A percentile compares a stretch with the other conserved stretches of the same genome.
These are phyloP conservation scores for Tylopilus sp. DNA, from an alignment of 768 basidiomycete genomes.

Conservation along the genomic window DNA sequence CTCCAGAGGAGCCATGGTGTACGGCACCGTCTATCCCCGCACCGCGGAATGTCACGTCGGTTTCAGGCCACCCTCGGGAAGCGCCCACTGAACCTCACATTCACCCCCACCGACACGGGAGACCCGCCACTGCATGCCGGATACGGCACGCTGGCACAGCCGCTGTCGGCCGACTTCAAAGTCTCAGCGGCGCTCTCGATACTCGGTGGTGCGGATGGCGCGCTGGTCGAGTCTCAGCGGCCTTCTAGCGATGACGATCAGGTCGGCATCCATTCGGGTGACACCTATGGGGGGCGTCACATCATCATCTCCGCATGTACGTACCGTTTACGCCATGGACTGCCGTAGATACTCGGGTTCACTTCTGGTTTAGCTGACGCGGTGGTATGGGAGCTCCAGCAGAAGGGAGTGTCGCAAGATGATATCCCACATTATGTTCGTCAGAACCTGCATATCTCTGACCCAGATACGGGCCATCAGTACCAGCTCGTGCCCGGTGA, in stretches of 20 bases:
- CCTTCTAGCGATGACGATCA: not conserved
- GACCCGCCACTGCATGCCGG: not conserved
- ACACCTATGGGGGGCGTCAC: not conserved
- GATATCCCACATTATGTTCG: conserved; percentile 6
- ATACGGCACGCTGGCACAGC: not conserved
- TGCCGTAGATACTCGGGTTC: not conserved
- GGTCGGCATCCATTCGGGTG: not conserved
- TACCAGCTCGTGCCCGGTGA: conserved; percentile 3
- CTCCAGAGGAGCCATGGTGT: not conserved
- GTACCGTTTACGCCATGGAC: not conserved
- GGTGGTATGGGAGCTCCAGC: not conserved
- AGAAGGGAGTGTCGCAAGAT: conserved; percentile 1
- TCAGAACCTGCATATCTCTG: conserved; percentile 2
- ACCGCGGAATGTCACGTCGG: conserved; percentile 4
- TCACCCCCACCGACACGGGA: not conserved
- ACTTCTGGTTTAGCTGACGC: not conserved
- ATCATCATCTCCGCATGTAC: conserved; percentile 2
- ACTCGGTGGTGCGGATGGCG: not conserved
- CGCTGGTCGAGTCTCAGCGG: not conserved
- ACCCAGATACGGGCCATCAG: conserved; percentile 5
- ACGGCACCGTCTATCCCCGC: conserved; percentile 1
- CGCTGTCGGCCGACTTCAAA: not conserved
- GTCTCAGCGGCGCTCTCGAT: conserved; percentile 2
- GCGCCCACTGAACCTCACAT: conserved; percentile 4
- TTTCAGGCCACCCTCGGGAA: not conserved